Base-by-base conservation (phyloP, 352 stramenopile species). In the Pythium volutum region DNA sequence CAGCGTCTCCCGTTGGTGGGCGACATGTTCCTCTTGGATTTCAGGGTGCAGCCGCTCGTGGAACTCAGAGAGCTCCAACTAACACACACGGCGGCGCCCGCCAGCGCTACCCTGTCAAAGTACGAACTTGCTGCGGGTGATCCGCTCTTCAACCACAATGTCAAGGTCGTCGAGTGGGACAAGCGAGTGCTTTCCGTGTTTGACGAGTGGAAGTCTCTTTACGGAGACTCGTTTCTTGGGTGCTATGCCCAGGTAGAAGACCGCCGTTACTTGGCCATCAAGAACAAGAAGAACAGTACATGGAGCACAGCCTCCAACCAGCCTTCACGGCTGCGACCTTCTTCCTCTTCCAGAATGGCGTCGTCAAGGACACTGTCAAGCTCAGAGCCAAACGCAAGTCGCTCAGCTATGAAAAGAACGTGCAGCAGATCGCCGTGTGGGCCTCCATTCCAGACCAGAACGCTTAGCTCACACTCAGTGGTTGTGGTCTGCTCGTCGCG, bases 271-370 rank as follows among this genome's bases (percentile, higher is more conserved):
- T 22, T 45, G 12, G 26, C 31, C 10, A 26, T 55, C n/a, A 42
- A 45, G 29, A 55, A 55, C 49, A 29, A 55, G n/a, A n/a, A n/a
- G n/a, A n/a, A 10, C 18, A 16, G 18, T 55, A 55, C 31, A 55
- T 55, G 49, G 49, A 55, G 29, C 31, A 39, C 16, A 55, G 23
- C 14, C 26, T 55, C n/a, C 49, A 55, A n/a, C 23, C 49, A 5
- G 31, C 49, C 11, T 55, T 45, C 20, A 55, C 49, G 10, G 49
- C 49, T 11, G 49, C 29, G 9, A 55, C 20, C 15, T 55, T 55
- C 31, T 55, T 43, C 49, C 49, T 55, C 23, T 55, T 55, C 34
- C 49, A 43, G 27, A 58, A 64, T 27, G 47, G 10, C 4, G 48
- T 53, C 10, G 46, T 63, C 27, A 47, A 53, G 9, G 45, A 65